These are phyloP conservation scores for Rhodotorula mucilaginosa DNA, from an alignment of 1,284 basidiomycete species.

Conservation along the genomic window DNA sequence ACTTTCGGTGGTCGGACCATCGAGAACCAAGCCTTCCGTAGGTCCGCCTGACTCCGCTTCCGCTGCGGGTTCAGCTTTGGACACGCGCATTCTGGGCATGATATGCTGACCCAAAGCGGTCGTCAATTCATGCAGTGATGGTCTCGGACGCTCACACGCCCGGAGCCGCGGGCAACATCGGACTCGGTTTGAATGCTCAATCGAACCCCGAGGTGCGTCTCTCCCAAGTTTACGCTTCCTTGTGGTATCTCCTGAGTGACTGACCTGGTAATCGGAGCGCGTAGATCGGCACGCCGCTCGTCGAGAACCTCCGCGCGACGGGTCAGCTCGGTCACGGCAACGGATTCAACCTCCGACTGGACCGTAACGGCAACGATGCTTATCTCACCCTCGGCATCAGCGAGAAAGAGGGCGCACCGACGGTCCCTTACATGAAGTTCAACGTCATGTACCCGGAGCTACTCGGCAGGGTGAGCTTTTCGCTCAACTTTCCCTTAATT, in stretches of 20 bases:
- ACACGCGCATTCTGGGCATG: too few species aligned
- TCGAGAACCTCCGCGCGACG: slow-evolving; percentile 4
- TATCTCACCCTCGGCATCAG: background rate
- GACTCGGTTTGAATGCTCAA: background rate
- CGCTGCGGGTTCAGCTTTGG: too few species aligned
- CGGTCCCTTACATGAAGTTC: too few species aligned
- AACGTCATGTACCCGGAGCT: background rate
- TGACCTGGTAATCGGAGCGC: too few species aligned
- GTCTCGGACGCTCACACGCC: too few species aligned
- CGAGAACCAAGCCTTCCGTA: background rate
- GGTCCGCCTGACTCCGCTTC: too few species aligned
- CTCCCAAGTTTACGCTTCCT: too few species aligned
- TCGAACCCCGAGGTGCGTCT: background rate
- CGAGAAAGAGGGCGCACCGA: too few species aligned
- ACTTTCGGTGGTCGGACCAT: slow-evolving; percentile 1
- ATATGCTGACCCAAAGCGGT: too few species aligned
- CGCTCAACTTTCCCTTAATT: too few species aligned
- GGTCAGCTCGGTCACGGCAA: background rate
- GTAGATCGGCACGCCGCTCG: slow-evolving; percentile 1
- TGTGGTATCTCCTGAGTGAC: too few species aligned
- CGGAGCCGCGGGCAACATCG: background rate
- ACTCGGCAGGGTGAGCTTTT: background rate
- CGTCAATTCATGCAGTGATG: too few species aligned
- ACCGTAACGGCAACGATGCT: background rate
- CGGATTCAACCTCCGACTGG: background rate